Base-by-base conservation (phyloP, 768 basidiomycete genomes). In the Termitomyces sp. region DNA sequence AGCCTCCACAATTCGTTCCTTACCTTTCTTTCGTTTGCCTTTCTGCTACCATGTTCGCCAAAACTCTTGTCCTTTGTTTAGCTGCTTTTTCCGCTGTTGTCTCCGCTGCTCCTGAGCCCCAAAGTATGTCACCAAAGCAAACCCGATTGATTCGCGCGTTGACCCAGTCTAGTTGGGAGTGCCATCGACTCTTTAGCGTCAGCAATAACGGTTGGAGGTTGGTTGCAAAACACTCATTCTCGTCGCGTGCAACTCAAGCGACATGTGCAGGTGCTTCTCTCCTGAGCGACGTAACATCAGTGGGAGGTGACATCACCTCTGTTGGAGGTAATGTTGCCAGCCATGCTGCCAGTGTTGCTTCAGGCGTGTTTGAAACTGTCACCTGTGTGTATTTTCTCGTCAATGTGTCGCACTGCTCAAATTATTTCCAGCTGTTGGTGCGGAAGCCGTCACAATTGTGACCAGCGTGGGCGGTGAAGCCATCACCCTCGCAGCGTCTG, bases 381-480 rank as follows among this genome's bases (percentile, higher is more conserved):
- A 77, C 74, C n/a, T 78, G 78, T 66, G 5, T 28, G 45, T 24
- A 37, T 44, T 41, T 38, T 50, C 3, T 53, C 30, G 41, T 24
- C 49, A 17, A n/a, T 22, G 14, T 10, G 40, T 51, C 22, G 65
- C 37, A 57, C 63, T 61, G 22, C 46, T 58, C 35, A 2, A 59
- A 65, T 19, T 9, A 46, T 21, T 56, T 46, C 28, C 55, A 88
- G 87, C 83, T 30, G 62, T 76, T 53, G 83, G 73, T n/a, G 85
- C 80, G 14, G 55, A 69, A 9, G 79, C 72, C 2, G 68, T 74
- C 48, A 88, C 82, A 14, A 64, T 87, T 19, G 68, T 88, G 28
- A 84, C 81, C 15, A 80, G 78, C 41, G 76, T 64, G 10, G 87
- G 83, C 7, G 86, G 85, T 11, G 61, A 74, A 43, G 85, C 77